phyloP scores from a whole-genome alignment of 176 grass and related monocot genomes.

The Aegilops umbellulata region DNA sequence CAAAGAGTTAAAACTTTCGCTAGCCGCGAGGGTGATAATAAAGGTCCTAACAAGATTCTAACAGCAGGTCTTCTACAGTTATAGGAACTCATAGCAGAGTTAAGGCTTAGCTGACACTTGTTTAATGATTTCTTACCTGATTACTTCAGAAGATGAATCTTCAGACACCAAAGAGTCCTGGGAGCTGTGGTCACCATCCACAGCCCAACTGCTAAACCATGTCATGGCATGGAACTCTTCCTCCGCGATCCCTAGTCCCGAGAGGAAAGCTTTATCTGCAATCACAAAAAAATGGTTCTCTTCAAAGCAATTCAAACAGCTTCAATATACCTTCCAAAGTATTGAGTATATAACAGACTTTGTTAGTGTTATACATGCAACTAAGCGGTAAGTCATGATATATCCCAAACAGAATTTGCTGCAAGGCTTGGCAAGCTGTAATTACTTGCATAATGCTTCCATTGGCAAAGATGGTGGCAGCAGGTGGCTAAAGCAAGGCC shows the following conservation, averaged over 20 bases:
- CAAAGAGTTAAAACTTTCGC: not conserved
- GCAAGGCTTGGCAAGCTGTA: not conserved
- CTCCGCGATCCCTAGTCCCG: constrained; percentile 47
- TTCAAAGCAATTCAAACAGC: not conserved
- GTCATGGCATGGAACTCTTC: constrained; percentile 90
- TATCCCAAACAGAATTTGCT: constrained; percentile 11
- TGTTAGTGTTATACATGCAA: not conserved
- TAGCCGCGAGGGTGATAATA: not conserved
- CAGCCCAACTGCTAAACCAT: constrained; percentile 97
- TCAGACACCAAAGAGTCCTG: constrained; percentile 33
- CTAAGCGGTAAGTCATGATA: not conserved
- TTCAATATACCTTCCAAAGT: not conserved
- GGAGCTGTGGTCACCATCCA: constrained; percentile 75
- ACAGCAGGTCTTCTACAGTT: not conserved
- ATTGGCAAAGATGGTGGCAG: constrained; percentile 97
- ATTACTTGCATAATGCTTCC: constrained; percentile 93
- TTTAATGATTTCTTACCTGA: constrained; percentile 35
- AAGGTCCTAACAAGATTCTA: not conserved
- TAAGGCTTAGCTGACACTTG: not conserved
- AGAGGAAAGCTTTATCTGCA: constrained; percentile 80
- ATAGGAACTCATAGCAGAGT: not conserved
- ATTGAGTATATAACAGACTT: not conserved
- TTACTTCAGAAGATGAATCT: constrained; percentile 17
- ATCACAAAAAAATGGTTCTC: not conserved
- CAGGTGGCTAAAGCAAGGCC: constrained; percentile 89